Percentiles rank a stretch among this genome's conserved stretches.
Evolutionary conservation across 2,329 filamentous ascomycete species (phyloP).

Genomic region (Sporothrix humicola): DNA sequence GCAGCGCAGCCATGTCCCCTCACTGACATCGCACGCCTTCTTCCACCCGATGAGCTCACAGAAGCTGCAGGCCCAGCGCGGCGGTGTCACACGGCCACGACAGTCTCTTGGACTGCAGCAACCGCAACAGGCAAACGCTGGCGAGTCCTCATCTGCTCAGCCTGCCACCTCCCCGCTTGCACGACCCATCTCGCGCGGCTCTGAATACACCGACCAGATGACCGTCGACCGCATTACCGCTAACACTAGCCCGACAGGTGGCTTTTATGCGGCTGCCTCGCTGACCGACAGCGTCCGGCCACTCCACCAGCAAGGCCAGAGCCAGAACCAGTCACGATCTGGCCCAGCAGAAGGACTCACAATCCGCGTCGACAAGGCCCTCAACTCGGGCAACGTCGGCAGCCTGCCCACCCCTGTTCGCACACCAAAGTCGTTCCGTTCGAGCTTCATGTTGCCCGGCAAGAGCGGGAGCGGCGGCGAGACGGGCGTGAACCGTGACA

Average conservation of each 20-base stretch:
- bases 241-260: slow-evolving; percentile 73
- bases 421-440: slow-evolving; percentile 77
- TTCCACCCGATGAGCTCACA: slow-evolving; percentile 97
- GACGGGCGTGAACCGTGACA: slow-evolving; percentile 59
- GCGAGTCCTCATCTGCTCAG: not conserved
- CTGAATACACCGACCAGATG: slow-evolving; percentile 78
- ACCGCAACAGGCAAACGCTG: slow-evolving; percentile 20
- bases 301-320: slow-evolving; percentile 57
- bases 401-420: slow-evolving; percentile 66
- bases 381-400: slow-evolving; percentile 51
- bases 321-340: slow-evolving; percentile 31
- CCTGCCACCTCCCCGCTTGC: slow-evolving; percentile 52
- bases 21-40: slow-evolving; percentile 86
- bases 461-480: slow-evolving; percentile 56
- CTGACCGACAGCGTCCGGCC: slow-evolving; percentile 80
- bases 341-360: slow-evolving; percentile 48
- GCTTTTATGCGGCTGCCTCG: slow-evolving; percentile 64
- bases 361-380: slow-evolving; percentile 66
- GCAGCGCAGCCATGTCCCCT: slow-evolving; percentile 87
- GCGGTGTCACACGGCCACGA: slow-evolving; percentile 53
- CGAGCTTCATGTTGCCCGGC: slow-evolving; percentile 71
- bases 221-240: slow-evolving; percentile 72
- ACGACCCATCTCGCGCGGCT: slow-evolving; percentile 75
- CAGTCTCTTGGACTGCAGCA: slow-evolving; percentile 39
- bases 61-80: slow-evolving; percentile 86